Evolutionary conservation across 2,329 filamentous ascomycete genomes (phyloP), one percentile per base, ranked within the genome.

Genomic region (Aureobasidium zeae): DNA sequence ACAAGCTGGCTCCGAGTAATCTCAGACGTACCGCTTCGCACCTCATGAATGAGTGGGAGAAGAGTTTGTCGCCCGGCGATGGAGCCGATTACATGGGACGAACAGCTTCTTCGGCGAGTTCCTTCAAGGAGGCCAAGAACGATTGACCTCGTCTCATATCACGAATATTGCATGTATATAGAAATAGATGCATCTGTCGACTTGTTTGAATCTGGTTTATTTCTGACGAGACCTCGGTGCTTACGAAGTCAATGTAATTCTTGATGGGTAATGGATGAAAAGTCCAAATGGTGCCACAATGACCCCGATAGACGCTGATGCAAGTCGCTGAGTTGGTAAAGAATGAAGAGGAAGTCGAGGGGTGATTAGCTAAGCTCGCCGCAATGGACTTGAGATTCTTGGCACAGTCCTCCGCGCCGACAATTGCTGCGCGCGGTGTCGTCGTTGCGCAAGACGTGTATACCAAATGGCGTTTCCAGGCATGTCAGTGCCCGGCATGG

Each of bases 31-130:
- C 85, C 1, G 85, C 88, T n/a, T 83, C 80, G 25, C 83, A 82
- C 49, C 71, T 94, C 46, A 86, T 95, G 77, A 83, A 80, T 51
- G 87, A 94, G 58, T 94, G 86, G 85, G 89, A 96, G 66, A 85
- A 79, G 61, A 84, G 76, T 52, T 67, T 88, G 11, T 26, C 44
- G 3, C 32, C 26, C 3, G 43, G 29, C 5, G 33, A 37, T 9
- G 32, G 32, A 17, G 37, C 29, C 4, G 45, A 47, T 25, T 31
- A 43, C 15, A 6, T 43, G 31, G 45, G 32, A 6, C 26, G 43
- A 24, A 21, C 43, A 4, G 26, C 26, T 1, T 37, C 33, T 4
- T 34, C 43, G 8, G 33, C 28, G 11, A 28, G 32, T 7, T 38
- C 33, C 10, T 31, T 33, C 15, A 47, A 47, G 45, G 45, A 47